Evolutionary conservation across 352 stramenopile species (phyloP), one percentile per base, ranked within the genome.

Genomic region (Globisporangium radiosum): DNA sequence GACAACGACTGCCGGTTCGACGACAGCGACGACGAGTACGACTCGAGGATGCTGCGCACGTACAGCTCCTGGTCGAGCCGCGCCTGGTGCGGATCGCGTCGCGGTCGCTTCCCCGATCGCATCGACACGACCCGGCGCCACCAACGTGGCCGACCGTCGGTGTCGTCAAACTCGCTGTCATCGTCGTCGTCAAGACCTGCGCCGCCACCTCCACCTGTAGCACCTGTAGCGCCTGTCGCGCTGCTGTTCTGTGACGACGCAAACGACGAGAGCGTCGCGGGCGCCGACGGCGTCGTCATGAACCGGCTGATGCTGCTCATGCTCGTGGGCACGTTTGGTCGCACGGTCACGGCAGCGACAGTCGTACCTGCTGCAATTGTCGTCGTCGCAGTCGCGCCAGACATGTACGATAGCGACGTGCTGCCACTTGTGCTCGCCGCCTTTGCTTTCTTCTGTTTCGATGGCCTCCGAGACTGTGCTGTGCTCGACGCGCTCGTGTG

Each of bases 11-110:
- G 73, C 25, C 78, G 68, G 40, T 80, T 83, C 54, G 79, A 89
- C 49, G 76, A 85, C 59, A 89, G 70, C 49, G 80, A 90, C 56
- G 80, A 90, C 65, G 69, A 72, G 62, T 87, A 88, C 44, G 80
- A 90, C 63, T 90, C 80, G 60, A 90, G 76, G 53, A 90, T 82
- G 51, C 72, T 87, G 51, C 80, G 75, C 60, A 88, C 74, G 62
- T 87, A 88, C 42, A 88, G 61, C 62, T 90, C 80, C 54, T 87
- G 77, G 65, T 88, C 77, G 44, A 68, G 59, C 4, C 56, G 58
- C n/a, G 56, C 54, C 59, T 56, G 58, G 53, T 43, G 57, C 14
- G 42, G 60, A 42, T 55, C 52, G 42, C 47, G 59, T 8, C 65
- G 63, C 36, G 57, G 67, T 0, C 72, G 57, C 40, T 66, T 59